A percentile compares a stretch with the other conserved stretches of the same genome.
These are phyloP conservation scores for Cyberlindnera xylosilytica DNA, from an alignment of 805 yeast genomes.

Conservation along the genomic window DNA sequence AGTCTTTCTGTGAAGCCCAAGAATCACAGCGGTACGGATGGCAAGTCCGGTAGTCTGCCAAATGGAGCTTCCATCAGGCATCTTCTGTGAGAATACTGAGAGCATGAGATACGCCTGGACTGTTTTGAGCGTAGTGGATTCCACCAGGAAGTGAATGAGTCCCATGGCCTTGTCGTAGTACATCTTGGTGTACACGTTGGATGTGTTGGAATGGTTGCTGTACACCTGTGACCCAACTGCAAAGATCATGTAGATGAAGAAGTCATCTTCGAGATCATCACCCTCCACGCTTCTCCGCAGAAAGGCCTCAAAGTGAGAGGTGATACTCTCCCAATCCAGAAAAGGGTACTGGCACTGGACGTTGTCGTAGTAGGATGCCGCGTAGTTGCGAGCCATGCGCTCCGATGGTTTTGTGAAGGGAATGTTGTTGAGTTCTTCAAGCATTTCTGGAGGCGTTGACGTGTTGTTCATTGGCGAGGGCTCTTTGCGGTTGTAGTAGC, in stretches of 20 bases:
- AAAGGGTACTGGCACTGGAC: constrained; percentile 37
- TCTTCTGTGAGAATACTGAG: constrained; percentile 32
- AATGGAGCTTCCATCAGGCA: constrained; percentile 33
- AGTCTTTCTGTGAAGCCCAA: constrained; percentile 32
- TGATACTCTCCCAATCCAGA: constrained; percentile 29
- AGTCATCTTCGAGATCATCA: constrained; percentile 18
- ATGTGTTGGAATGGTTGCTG: constrained; percentile 3
- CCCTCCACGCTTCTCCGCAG: constrained; percentile 12
- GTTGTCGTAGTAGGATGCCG: constrained; percentile 26
- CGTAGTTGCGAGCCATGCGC: constrained; percentile 14
- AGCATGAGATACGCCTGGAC: constrained; percentile 33
- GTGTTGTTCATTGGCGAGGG: neutral
- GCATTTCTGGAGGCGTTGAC: constrained; percentile 8
- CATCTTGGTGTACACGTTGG: constrained; percentile 22
- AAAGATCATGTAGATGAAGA: constrained; percentile 32
- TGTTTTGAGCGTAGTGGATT: constrained; percentile 24
- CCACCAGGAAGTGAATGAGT: constrained; percentile 22
- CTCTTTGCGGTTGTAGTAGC: constrained; percentile 13
- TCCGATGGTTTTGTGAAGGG: constrained; percentile 25
- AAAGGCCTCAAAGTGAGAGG: constrained; percentile 16
- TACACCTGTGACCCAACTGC: constrained; percentile 30
- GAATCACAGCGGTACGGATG: constrained; percentile 30
- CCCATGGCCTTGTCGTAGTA: constrained; percentile 33
- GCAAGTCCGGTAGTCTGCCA: constrained; percentile 34
- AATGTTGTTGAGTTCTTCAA: constrained; percentile 6